Evolutionary conservation across 352 stramenopile genomes (phyloP).

Genomic region (Phytophthora constricta): DNA sequence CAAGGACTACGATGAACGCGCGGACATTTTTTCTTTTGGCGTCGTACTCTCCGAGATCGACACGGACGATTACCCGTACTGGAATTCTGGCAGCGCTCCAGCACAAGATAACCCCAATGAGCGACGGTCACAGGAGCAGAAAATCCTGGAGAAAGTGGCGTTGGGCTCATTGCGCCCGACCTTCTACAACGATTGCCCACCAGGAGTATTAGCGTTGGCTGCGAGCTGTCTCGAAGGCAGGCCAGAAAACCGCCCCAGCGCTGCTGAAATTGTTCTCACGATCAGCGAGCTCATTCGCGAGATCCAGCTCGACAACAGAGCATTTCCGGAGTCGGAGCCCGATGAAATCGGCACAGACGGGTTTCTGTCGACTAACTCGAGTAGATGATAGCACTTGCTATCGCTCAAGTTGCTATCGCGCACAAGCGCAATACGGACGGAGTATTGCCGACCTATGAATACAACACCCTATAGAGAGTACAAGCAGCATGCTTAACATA

Average conservation of each 20-base stretch:
- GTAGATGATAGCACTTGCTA: background rate
- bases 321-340: slow-evolving; percentile 28
- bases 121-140: slow-evolving; percentile 47
- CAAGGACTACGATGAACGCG: slow-evolving; percentile 51
- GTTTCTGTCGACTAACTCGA: slow-evolving; percentile 32
- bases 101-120: slow-evolving; percentile 31
- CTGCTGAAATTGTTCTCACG: slow-evolving; percentile 44
- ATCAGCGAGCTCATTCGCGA: slow-evolving; percentile 46
- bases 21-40: slow-evolving; percentile 55
- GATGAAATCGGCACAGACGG: slow-evolving; percentile 34
- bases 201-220: slow-evolving; percentile 46
- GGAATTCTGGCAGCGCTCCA: slow-evolving; percentile 43
- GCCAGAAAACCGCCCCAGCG: slow-evolving; percentile 50
- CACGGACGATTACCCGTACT: slow-evolving; percentile 56
- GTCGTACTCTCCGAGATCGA: slow-evolving; percentile 60
- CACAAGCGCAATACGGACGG: slow-evolving; percentile 14
- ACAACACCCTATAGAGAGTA: background rate
- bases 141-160: slow-evolving; percentile 50
- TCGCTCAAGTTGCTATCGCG: background rate
- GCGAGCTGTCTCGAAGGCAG: slow-evolving; percentile 52
- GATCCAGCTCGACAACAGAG: slow-evolving; percentile 21
- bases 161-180: slow-evolving; percentile 46
- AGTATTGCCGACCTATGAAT: slow-evolving; percentile 9
- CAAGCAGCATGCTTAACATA: background rate
- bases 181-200: slow-evolving; percentile 61